A percentile compares a stretch with the other conserved stretches of the same genome.
These are phyloP conservation scores for Xylona heveae DNA, from an alignment of 495 filamentous ascomycete species.

Conservation along the genomic window DNA sequence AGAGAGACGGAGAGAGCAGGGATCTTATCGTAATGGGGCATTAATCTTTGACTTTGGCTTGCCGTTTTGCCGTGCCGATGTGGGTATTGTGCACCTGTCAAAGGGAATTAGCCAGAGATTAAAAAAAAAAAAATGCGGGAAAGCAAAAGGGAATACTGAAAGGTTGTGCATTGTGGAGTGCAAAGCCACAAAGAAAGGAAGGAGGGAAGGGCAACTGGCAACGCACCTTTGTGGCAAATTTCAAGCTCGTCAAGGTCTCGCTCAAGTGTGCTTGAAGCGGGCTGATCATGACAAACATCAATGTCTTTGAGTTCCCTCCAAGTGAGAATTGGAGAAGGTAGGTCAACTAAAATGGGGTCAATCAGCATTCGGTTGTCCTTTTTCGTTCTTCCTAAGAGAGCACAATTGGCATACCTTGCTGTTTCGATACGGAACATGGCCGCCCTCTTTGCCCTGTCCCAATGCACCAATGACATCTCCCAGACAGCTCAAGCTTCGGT, in stretches of 20 bases:
- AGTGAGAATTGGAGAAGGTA: conserved; percentile 91
- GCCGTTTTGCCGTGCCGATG: conserved; percentile 67
- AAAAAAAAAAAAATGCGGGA: conserved; percentile 1
- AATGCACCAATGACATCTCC: conserved; percentile 88
- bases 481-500: conserved; percentile 74
- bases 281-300: conserved; percentile 98
- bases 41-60: conserved; percentile 36
- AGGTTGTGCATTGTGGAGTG: too few species aligned
- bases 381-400: neutral
- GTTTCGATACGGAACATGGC: conserved; percentile 85
- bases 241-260: conserved; percentile 85
- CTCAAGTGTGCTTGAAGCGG: conserved; percentile 77
- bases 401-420: conserved; percentile 44
- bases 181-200: neutral
- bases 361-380: neutral
- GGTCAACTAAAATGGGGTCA: conserved; percentile 41
- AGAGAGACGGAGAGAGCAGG: too few species aligned
- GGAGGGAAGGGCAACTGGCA: neutral
- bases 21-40: too few species aligned
- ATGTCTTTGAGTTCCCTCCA: conserved; percentile 86
- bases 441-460: conserved; percentile 65
- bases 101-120: neutral
- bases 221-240: conserved; percentile 79
- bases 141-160: neutral
- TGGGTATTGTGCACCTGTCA: conserved; percentile 66